Evolutionary conservation across 768 basidiomycete species (phyloP).

Genomic region (Trametes coccinea): DNA sequence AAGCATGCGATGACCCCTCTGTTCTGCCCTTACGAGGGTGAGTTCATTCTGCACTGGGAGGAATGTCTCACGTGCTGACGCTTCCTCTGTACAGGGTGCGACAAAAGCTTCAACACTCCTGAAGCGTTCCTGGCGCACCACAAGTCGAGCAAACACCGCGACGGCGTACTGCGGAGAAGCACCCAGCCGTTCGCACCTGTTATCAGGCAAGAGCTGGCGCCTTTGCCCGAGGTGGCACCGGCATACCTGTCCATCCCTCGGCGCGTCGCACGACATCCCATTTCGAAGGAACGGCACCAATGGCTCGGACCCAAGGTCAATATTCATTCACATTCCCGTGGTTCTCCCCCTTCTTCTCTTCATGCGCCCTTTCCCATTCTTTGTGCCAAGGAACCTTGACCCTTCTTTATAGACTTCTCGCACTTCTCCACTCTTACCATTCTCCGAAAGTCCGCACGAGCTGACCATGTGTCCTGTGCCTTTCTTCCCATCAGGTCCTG

Average conservation of each 20-base stretch:
- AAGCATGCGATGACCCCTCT: slow-evolving; percentile 49
- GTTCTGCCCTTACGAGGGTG: slow-evolving; percentile 56
- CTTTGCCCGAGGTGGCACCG: slow-evolving; percentile 47
- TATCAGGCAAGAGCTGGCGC: slow-evolving; percentile 35
- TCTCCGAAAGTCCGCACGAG: background rate
- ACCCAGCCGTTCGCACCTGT: slow-evolving; percentile 36
- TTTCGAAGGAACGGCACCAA: slow-evolving; percentile 53
- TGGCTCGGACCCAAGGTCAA: slow-evolving; percentile 57
- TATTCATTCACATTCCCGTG: background rate
- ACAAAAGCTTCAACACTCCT: slow-evolving; percentile 47
- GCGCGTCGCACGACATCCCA: slow-evolving; percentile 44
- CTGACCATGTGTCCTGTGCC: background rate
- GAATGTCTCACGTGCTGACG: background rate
- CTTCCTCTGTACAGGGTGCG: slow-evolving; percentile 46
- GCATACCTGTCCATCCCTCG: slow-evolving; percentile 51
- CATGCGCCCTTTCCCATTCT: background rate
- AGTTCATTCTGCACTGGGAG: background rate
- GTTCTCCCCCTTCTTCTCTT: background rate
- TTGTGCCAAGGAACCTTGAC: no score
- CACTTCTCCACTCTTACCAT: no score
- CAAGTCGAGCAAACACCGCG: slow-evolving; percentile 39
- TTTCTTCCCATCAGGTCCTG: slow-evolving; percentile 40
- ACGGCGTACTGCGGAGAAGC: slow-evolving; percentile 37
- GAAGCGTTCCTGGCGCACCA: slow-evolving; percentile 54
- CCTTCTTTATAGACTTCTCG: no score